A percentile compares a stretch with the other conserved stretches of the same genome.
Evolutionary conservation across 2,329 filamentous ascomycete species (phyloP).

Genomic region (Pseudopyricularia cyperi): DNA sequence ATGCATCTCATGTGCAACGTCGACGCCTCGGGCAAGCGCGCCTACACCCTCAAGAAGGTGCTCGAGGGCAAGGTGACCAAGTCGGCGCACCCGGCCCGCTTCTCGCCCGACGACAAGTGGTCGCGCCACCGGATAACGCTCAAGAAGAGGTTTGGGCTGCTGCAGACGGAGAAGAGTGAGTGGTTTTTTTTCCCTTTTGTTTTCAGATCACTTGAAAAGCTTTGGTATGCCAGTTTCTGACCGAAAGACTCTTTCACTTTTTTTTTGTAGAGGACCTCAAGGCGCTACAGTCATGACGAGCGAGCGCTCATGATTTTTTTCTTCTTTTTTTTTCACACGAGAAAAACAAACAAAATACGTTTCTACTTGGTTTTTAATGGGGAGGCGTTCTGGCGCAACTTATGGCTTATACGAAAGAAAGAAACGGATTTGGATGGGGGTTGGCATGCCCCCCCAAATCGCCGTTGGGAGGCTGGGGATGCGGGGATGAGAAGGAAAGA

Average conservation of each 20-base stretch:
- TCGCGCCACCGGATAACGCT: conserved; percentile 89
- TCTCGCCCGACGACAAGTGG: conserved; percentile 98
- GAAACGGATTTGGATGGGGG: not conserved
- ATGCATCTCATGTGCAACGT: conserved; percentile 73
- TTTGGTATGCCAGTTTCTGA: not conserved
- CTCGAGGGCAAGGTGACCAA: conserved; percentile 76
- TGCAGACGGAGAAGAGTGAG: conserved; percentile 65
- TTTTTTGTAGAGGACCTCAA: conserved; percentile 7
- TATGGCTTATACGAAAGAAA: not conserved
- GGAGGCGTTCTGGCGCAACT: not conserved
- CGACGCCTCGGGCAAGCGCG: conserved; percentile 69
- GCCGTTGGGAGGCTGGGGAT: not conserved
- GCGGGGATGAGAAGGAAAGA: not conserved
- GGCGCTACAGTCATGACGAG: conserved; percentile 2
- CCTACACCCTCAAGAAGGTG: conserved; percentile 93
- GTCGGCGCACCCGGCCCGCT: conserved; percentile 88
- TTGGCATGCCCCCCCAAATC: not conserved
- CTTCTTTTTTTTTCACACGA: not conserved
- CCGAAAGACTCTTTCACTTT: not conserved
- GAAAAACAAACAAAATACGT: not conserved
- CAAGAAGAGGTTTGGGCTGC: conserved; percentile 82
- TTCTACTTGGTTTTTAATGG: not conserved
- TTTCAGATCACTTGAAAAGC: not conserved
- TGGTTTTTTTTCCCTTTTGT: conserved; percentile 8
- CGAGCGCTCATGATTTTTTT: not conserved